Evolutionary conservation across 768 basidiomycete species (phyloP).

Genomic region (Hortiboletus campestris): DNA sequence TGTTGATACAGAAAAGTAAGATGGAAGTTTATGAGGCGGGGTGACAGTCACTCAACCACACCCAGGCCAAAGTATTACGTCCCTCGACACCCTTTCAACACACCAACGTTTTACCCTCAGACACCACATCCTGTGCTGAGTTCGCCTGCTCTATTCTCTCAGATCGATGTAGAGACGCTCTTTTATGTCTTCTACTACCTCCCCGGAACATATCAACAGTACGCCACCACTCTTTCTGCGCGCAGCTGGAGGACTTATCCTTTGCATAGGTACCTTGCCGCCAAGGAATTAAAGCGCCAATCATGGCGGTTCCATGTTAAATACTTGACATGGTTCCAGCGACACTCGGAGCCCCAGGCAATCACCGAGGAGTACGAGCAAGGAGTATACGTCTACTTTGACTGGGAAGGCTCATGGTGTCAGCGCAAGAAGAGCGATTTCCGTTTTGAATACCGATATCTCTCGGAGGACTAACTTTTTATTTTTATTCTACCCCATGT

Average conservation of each 20-base stretch:
- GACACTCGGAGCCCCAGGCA: conserved; percentile 95
- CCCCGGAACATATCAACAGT: conserved; percentile 98
- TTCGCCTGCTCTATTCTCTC: conserved; percentile 80
- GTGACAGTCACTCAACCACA: conserved; percentile 9
- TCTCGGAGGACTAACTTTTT: conserved; percentile 66
- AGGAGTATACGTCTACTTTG: conserved; percentile 98
- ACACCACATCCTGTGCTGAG: conserved; percentile 75
- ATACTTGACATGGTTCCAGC: conserved; percentile 99
- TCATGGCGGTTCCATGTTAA: conserved; percentile 99
- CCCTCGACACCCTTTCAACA: conserved; percentile 86
- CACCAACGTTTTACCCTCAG: conserved; percentile 95
- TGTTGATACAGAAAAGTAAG: conserved; percentile 94
- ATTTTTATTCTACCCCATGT: conserved; percentile 5
- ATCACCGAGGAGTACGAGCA: conserved; percentile 99
- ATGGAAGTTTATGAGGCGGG: conserved; percentile 19
- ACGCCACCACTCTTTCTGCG: conserved; percentile 3
- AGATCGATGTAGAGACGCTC: conserved; percentile 94
- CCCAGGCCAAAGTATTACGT: conserved; percentile 94
- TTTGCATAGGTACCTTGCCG: conserved; percentile 77
- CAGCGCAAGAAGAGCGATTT: conserved; percentile 98
- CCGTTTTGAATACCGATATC: conserved; percentile 93
- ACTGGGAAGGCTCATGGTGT: conserved; percentile 99
- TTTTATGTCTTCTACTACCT: conserved; percentile 99
- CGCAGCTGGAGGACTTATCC: background rate
- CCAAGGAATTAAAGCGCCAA: conserved; percentile 94